phyloP scores from a whole-genome alignment of 1,139 yeast genomes.

The Geotrichum australiense region DNA sequence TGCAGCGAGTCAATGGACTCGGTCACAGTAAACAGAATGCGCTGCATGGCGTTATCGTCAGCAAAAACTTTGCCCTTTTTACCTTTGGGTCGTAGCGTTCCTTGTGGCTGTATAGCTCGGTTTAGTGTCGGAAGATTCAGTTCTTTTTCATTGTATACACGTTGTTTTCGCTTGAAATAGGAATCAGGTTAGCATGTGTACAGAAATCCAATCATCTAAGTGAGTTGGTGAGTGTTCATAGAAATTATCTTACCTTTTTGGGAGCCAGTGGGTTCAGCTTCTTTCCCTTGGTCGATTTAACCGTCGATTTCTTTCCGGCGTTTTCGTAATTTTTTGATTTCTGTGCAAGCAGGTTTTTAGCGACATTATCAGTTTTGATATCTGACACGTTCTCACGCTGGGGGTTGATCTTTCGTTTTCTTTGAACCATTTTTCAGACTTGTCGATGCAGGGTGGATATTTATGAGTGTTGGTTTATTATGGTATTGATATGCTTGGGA shows the following conservation, averaged over 20 bases:
- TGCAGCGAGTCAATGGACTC: conserved; percentile 75
- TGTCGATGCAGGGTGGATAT: not conserved
- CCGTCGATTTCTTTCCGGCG: conserved; percentile 19
- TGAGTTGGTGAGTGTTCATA: not conserved
- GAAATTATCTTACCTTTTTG: conserved; percentile 15
- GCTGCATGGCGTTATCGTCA: conserved; percentile 61
- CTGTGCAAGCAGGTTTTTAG: conserved; percentile 25
- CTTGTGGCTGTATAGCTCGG: conserved; percentile 80
- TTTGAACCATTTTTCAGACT: conserved; percentile 20
- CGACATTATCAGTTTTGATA: conserved; percentile 16
- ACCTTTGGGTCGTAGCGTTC: conserved; percentile 61
- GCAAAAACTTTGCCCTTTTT: conserved; percentile 92
- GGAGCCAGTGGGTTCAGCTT: conserved; percentile 13
- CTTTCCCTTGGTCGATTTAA: conserved; percentile 19
- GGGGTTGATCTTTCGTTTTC: conserved; percentile 20
- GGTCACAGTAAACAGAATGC: conserved; percentile 73
- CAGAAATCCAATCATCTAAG: not conserved
- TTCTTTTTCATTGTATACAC: conserved; percentile 67
- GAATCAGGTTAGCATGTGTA: not conserved
- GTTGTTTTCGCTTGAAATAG: conserved; percentile 40
- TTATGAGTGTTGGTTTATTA: not conserved
- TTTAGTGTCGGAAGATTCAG: conserved; percentile 72
- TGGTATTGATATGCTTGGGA: not conserved
- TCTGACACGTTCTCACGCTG: conserved; percentile 21
- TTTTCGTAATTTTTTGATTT: conserved; percentile 25